Evolutionary conservation across 2,329 filamentous ascomycete species (phyloP).

Genomic region (Aspergillus hiratsukae): DNA sequence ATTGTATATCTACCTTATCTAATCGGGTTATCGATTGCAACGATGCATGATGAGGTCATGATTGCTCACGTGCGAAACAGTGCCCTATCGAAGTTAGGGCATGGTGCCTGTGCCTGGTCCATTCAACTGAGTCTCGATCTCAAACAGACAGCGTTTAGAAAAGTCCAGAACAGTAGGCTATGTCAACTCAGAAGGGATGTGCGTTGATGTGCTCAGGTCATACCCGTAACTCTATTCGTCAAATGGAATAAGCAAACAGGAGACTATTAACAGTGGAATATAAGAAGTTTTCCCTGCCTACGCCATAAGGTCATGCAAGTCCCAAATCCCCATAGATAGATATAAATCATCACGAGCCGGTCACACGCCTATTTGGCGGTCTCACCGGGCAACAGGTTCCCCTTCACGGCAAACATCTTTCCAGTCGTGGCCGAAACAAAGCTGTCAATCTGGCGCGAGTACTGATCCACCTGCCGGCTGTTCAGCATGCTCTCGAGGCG

Average conservation of each 20-base stretch:
- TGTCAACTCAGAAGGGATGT: constrained; percentile 4
- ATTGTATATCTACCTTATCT: constrained; percentile 5
- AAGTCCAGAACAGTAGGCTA: not conserved
- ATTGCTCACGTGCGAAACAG: constrained; percentile 1
- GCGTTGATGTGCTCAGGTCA: constrained; percentile 4
- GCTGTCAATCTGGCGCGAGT: constrained; percentile 92
- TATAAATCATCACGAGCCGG: constrained; percentile 18
- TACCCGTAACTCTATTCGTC: constrained; percentile 26
- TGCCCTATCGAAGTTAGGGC: constrained; percentile 6
- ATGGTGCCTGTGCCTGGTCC: not conserved
- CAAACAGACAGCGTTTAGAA: not conserved
- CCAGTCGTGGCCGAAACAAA: constrained; percentile 87
- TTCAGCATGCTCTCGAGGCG: constrained; percentile 91
- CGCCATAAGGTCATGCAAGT: constrained; percentile 42
- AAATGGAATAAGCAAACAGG: constrained; percentile 29
- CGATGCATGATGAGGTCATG: constrained; percentile 1
- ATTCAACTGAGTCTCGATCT: not conserved
- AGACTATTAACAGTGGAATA: constrained; percentile 38
- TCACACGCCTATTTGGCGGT: constrained; percentile 30
- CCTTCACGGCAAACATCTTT: constrained; percentile 97
- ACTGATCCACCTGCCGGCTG: constrained; percentile 94
- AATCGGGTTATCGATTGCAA: not conserved
- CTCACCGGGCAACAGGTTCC: constrained; percentile 59
- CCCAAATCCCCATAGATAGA: constrained; percentile 26
- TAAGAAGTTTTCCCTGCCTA: constrained; percentile 40